phyloP scores from a whole-genome alignment of 2,329 filamentous ascomycete species.

The Colletotrichum nymphaeae region DNA sequence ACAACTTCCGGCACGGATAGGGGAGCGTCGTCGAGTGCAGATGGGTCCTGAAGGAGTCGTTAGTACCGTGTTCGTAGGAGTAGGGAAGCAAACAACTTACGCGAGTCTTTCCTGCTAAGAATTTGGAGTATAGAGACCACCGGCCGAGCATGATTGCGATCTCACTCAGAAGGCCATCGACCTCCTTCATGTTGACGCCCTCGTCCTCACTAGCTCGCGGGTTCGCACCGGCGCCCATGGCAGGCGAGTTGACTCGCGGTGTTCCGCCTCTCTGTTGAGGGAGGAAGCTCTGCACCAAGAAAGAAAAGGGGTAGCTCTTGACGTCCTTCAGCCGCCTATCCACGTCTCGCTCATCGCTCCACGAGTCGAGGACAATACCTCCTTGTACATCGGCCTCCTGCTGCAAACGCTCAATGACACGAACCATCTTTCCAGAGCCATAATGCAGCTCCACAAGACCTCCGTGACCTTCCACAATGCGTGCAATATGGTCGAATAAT shows the following conservation, averaged over 20 bases:
- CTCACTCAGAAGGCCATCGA: slow-evolving; percentile 88
- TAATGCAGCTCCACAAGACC: slow-evolving; percentile 94
- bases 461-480: slow-evolving; percentile 94
- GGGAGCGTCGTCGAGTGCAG: slow-evolving; percentile 62
- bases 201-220: slow-evolving; percentile 84
- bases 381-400: slow-evolving; percentile 96
- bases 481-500: slow-evolving; percentile 96
- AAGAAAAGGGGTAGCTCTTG: slow-evolving; percentile 97
- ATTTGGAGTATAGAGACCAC: slow-evolving; percentile 93
- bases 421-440: slow-evolving; percentile 90
- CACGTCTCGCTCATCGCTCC: slow-evolving; percentile 88
- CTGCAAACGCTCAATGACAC: slow-evolving; percentile 92
- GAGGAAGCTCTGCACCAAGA: slow-evolving; percentile 93
- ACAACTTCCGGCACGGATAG: slow-evolving; percentile 80
- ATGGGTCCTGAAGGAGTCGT: slow-evolving; percentile 57
- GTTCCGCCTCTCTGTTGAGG: slow-evolving; percentile 74
- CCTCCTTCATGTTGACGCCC: slow-evolving; percentile 94
- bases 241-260: slow-evolving; percentile 81
- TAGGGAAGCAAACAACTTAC: slow-evolving; percentile 58
- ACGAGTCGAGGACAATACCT: slow-evolving; percentile 94
- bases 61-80: slow-evolving; percentile 37
- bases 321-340: slow-evolving; percentile 92
- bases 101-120: slow-evolving; percentile 86
- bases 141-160: slow-evolving; percentile 91
- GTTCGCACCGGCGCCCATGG: slow-evolving; percentile 65